Evolutionary conservation across 2,329 filamentous ascomycete genomes (phyloP).

Genomic region (Penicillium sp.): DNA sequence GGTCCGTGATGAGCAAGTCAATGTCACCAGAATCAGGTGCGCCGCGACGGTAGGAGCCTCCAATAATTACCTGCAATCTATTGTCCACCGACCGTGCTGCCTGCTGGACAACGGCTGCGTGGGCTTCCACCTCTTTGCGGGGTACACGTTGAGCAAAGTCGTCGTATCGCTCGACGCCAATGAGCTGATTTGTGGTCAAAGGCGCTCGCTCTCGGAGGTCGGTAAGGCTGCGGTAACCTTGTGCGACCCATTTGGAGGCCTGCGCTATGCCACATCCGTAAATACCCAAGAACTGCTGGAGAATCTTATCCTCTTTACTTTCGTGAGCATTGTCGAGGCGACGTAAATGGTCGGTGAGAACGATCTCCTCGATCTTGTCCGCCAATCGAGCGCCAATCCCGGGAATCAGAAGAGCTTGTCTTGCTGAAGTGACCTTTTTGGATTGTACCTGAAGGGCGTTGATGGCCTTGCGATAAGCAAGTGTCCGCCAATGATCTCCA

Average conservation of each 20-base stretch:
- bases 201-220: constrained; percentile 59
- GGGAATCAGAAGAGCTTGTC: constrained; percentile 62
- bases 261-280: constrained; percentile 70
- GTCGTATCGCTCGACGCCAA: constrained; percentile 73
- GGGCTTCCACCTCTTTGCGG: constrained; percentile 64
- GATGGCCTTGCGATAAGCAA: constrained; percentile 72
- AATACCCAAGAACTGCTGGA: constrained; percentile 68
- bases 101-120: constrained; percentile 59
- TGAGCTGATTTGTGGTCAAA: constrained; percentile 62
- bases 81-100: constrained; percentile 57
- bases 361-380: constrained; percentile 85
- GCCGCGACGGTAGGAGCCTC: constrained; percentile 81
- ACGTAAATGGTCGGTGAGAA: constrained; percentile 62
- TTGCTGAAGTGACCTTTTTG: constrained; percentile 58
- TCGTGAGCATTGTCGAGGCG: constrained; percentile 64
- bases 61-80: constrained; percentile 63
- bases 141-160: constrained; percentile 77
- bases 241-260: constrained; percentile 68
- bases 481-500: constrained; percentile 70
- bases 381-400: constrained; percentile 68
- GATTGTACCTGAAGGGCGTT: constrained; percentile 63
- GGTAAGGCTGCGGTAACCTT: constrained; percentile 67
- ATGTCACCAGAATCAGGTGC: constrained; percentile 70
- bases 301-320: constrained; percentile 59
- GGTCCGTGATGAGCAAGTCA: constrained; percentile 74